Base-by-base conservation (phyloP, 352 stramenopile genomes). In the Phytophthora podocarpi region DNA sequence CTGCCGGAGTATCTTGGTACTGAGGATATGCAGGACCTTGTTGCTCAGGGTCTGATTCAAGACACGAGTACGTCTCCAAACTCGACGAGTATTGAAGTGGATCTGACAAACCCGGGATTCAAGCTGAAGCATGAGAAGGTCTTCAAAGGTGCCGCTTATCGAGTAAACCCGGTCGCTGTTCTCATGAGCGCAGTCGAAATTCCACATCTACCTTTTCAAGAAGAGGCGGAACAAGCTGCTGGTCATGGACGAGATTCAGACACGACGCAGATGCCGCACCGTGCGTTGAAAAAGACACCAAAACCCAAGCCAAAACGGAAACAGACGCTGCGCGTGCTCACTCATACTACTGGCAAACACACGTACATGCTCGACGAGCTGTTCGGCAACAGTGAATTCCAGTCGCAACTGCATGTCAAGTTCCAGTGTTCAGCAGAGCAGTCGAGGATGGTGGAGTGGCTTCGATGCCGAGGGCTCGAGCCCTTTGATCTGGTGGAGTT, bases 381-480 rank as follows among this genome's bases (percentile, higher is more conserved):
- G 2, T 77, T 81, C 27, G 70, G 73, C 2, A 78, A 70, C 21
- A 34, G 46, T 7, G 50, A 46, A 13, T 64, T 66, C 15, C 39
- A 42, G 6, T 71, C 76, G 15, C 63, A 73, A 7, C 9, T 88
- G 26, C 71, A 78, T 34, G 70, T 84, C 10, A 72, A 74, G 47
- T 90, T 89, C 27, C 67, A 67, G 13, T 91, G 80, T 52, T 80
- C 70, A 23, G 16, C 43, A 23, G 50, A 77, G 12, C 80, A 91
- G 40, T 55, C 68, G 1, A 72, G 35, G 15, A 27, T 90, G 50
- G 28, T 91, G 7, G 76, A 91, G 30, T 91, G 80, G 80, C 50
- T 90, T 1, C 80, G 78, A 13, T 21, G 18, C 6, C 47, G 52
- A 31, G 60, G 43, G 24, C 30, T 7, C 0, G 51, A 74, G 11